phyloP scores from a whole-genome alignment of 352 stramenopile genomes.

The Peronospora destructor region DNA sequence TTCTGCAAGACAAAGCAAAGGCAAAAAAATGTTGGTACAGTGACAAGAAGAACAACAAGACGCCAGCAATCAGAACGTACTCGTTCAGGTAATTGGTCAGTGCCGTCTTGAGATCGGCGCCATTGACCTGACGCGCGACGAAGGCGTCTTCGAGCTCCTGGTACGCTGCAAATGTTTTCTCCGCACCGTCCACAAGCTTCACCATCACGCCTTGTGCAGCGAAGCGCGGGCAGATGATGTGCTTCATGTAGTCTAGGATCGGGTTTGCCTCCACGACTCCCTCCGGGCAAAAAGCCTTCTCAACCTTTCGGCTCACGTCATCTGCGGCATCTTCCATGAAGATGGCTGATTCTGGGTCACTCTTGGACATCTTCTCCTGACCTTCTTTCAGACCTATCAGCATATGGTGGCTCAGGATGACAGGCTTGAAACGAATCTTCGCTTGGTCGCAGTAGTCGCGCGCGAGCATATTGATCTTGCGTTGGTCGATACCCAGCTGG shows the following conservation, averaged over 20 bases:
- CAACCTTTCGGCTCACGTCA: constrained; percentile 96
- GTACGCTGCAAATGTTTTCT: constrained; percentile 86
- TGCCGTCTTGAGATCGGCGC: constrained; percentile 91
- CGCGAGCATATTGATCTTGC: constrained; percentile 98
- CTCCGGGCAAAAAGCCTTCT: constrained; percentile 96
- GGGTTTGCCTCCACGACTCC: constrained; percentile 89
- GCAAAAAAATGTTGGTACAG: constrained; percentile 13
- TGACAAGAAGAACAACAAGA: constrained; percentile 1
- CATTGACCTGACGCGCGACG: constrained; percentile 83
- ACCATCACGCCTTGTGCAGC: constrained; percentile 39
- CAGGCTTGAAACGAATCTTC: constrained; percentile 90
- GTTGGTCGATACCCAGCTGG: constrained; percentile 98
- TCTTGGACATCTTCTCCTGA: constrained; percentile 99
- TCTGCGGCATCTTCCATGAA: constrained; percentile 98
- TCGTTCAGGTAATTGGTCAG: constrained; percentile 89
- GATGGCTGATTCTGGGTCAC: constrained; percentile 95
- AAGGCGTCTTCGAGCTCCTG: constrained; percentile 90
- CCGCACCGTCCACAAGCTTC: constrained; percentile 39
- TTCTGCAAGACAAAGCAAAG: constrained; percentile 34
- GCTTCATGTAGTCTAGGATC: constrained; percentile 95
- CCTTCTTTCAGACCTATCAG: constrained; percentile 97
- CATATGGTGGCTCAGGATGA: constrained; percentile 99
- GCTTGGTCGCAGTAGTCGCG: constrained; percentile 97
- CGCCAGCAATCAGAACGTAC: constrained; percentile 36
- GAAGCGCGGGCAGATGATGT: constrained; percentile 93